These are phyloP conservation scores for Acacia confusa DNA, from an alignment of 306 rosid genomes.

Conservation along the genomic window DNA sequence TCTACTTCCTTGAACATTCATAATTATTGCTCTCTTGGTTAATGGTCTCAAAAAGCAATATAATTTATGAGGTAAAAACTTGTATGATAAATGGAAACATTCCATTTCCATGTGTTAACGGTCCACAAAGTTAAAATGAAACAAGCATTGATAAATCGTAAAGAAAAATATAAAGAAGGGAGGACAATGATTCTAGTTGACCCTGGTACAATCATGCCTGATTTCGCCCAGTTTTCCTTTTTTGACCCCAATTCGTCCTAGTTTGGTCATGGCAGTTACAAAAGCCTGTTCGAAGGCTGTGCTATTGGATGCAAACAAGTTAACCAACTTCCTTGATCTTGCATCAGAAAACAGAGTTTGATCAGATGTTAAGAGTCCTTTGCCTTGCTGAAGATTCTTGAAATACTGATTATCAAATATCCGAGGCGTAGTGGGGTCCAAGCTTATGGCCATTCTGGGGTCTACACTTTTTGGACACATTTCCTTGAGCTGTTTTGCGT, in stretches of 20 bases:
- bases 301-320: constrained; percentile 64
- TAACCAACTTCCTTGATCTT: constrained; percentile 59
- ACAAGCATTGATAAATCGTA: not conserved
- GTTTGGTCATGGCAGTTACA: constrained; percentile 69
- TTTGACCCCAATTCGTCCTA: constrained; percentile 68
- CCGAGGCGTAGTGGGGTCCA: constrained; percentile 66
- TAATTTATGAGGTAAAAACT: not conserved
- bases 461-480: constrained; percentile 63
- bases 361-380: constrained; percentile 78
- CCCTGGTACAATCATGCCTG: constrained; percentile 51
- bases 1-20: not conserved
- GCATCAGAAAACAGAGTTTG: constrained; percentile 58
- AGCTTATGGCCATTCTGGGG: constrained; percentile 50
- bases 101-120: not conserved
- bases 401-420: constrained; percentile 68
- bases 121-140: not conserved
- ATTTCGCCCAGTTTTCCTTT: constrained; percentile 64
- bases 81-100: not conserved
- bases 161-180: not conserved
- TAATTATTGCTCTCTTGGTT: not conserved
- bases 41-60: not conserved
- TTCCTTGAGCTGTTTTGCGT: constrained; percentile 52
- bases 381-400: constrained; percentile 82
- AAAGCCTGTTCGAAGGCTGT: constrained; percentile 64
- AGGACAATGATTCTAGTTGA: constrained; percentile 42